phyloP scores from a whole-genome alignment of 1,284 basidiomycete species.

The Cerioporus squamosus region DNA sequence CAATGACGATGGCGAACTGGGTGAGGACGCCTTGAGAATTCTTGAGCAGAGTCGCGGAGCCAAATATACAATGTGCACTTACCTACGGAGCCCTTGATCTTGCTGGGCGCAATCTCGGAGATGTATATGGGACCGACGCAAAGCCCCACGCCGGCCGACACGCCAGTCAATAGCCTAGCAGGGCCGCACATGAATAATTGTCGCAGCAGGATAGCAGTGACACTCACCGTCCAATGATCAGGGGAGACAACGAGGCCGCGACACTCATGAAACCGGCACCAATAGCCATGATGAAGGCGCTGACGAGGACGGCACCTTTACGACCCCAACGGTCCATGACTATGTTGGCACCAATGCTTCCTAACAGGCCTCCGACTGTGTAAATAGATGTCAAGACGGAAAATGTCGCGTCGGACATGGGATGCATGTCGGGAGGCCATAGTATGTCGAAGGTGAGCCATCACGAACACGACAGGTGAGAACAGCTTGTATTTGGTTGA shows the following conservation, averaged over 20 bases:
- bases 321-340: conserved; percentile 75
- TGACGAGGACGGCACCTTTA: conserved; percentile 63
- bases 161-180: conserved; percentile 73
- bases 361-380: conserved; percentile 86
- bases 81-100: conserved; percentile 78
- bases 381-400: conserved; percentile 84
- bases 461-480: conserved; percentile 61
- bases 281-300: conserved; percentile 58
- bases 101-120: conserved; percentile 78
- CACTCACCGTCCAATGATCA: conserved; percentile 71
- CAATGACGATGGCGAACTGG: conserved; percentile 86
- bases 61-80: conserved; percentile 19
- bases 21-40: conserved; percentile 73
- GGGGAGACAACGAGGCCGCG: conserved; percentile 57
- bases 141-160: conserved; percentile 83
- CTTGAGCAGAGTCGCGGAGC: neutral
- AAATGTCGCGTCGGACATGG: conserved; percentile 78
- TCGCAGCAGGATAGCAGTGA: neutral
- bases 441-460: conserved; percentile 16
- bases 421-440: conserved; percentile 68
- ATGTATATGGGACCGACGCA: conserved; percentile 89
- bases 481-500: conserved; percentile 85
- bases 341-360: conserved; percentile 73
- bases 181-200: conserved; percentile 1
- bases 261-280: conserved; percentile 72